phyloP scores from a whole-genome alignment of 1,284 basidiomycete species.

The Ustilago loliicola region DNA sequence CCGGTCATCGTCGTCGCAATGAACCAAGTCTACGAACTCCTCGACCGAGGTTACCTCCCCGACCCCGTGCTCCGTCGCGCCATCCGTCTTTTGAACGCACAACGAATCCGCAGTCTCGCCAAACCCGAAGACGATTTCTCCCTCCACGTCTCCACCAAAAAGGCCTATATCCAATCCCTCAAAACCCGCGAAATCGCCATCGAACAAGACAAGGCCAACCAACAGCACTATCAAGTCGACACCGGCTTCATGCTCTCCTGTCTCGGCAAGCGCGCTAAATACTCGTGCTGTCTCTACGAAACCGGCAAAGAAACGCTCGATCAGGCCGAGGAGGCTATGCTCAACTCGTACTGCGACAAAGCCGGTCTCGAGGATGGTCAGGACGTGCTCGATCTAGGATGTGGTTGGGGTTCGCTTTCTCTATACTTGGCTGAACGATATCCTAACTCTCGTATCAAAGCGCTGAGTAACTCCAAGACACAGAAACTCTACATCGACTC shows the following conservation, averaged over 20 bases:
- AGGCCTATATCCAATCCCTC: constrained; percentile 72
- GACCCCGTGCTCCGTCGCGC: constrained; percentile 74
- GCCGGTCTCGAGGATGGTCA: constrained; percentile 78
- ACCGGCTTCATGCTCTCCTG: constrained; percentile 63
- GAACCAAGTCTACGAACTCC: constrained; percentile 43
- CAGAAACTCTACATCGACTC: constrained; percentile 80
- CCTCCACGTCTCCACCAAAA: constrained; percentile 78
- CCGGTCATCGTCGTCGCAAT: constrained; percentile 10
- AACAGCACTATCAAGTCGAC: constrained; percentile 82
- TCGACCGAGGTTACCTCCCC: constrained; percentile 53
- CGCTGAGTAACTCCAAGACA: constrained; percentile 80
- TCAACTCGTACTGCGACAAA: constrained; percentile 80
- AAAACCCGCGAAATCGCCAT: constrained; percentile 77
- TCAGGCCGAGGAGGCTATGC: constrained; percentile 78
- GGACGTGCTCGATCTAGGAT: constrained; percentile 80
- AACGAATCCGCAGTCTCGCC: constrained; percentile 76
- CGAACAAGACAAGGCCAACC: constrained; percentile 80
- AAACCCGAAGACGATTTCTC: constrained; percentile 76
- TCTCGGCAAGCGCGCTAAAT: constrained; percentile 60
- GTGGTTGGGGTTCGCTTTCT: constrained; percentile 82
- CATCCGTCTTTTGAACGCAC: constrained; percentile 77
- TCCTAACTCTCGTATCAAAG: constrained; percentile 78
- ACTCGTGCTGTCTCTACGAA: constrained; percentile 78
- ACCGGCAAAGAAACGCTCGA: constrained; percentile 78
- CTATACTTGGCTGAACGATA: constrained; percentile 82